Evolutionary conservation across 495 filamentous ascomycete genomes (phyloP).

Genomic region (Xylaria venustula): DNA sequence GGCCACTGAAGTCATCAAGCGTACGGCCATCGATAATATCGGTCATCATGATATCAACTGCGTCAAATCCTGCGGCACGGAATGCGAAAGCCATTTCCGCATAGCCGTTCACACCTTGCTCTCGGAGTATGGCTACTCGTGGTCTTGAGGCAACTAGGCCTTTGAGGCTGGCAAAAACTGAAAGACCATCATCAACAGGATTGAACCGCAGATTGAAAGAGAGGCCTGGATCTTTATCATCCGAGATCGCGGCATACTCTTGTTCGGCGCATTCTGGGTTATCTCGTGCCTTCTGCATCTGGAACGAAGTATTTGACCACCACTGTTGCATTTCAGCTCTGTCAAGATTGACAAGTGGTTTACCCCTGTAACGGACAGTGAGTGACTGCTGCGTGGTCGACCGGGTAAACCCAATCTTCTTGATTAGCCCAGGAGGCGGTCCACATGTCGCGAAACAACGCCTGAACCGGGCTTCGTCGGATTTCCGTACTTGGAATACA

Average conservation of each 20-base stretch:
- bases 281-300: slow-evolving; percentile 88
- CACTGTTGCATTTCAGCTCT: slow-evolving; percentile 78
- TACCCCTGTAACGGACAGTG: slow-evolving; percentile 67
- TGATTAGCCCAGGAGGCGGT: slow-evolving; percentile 75
- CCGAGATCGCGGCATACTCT: slow-evolving; percentile 75
- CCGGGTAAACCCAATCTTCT: slow-evolving; percentile 73
- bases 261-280: slow-evolving; percentile 84
- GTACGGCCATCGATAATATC: slow-evolving; percentile 80
- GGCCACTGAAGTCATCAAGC: slow-evolving; percentile 76
- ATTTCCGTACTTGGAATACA: slow-evolving; percentile 88
- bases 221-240: slow-evolving; percentile 77
- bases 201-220: slow-evolving; percentile 82
- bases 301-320: slow-evolving; percentile 84
- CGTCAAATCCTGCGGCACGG: slow-evolving; percentile 83
- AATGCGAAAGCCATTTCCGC: slow-evolving; percentile 97
- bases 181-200: slow-evolving; percentile 70
- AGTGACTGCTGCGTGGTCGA: slow-evolving; percentile 72
- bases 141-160: slow-evolving; percentile 70
- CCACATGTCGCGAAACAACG: slow-evolving; percentile 91
- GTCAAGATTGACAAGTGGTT: slow-evolving; percentile 63
- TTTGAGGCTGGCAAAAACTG: slow-evolving; percentile 48
- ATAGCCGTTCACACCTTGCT: slow-evolving; percentile 93
- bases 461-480: slow-evolving; percentile 80
- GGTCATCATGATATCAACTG: slow-evolving; percentile 95
- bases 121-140: slow-evolving; percentile 88